phyloP scores from a whole-genome alignment of 73 alveolate species.

The Breviolum minutum region DNA sequence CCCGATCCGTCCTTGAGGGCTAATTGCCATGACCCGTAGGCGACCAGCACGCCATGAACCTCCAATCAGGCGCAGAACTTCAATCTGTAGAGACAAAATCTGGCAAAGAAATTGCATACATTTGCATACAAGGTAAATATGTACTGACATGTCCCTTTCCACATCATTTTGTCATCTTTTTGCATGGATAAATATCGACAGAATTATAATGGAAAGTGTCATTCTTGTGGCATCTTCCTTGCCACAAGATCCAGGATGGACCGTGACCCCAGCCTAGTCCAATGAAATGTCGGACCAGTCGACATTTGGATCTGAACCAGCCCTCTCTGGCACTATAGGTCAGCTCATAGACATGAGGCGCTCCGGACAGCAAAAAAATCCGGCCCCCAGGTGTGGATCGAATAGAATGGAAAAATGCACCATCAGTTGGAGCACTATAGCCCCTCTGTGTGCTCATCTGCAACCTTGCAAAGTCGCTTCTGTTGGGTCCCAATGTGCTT shows the following conservation, averaged over 20 bases:
- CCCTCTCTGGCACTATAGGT: background rate
- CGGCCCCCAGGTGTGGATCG: slow-evolving; percentile 53
- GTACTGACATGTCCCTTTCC: no score
- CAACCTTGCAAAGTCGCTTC: background rate
- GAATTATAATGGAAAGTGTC: no score
- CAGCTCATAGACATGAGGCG: slow-evolving; percentile 77
- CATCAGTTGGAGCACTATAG: slow-evolving; percentile 16
- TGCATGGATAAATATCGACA: no score
- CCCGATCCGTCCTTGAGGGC: slow-evolving; percentile 34
- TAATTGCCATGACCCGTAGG: slow-evolving; percentile 33
- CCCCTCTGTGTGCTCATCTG: slow-evolving; percentile 33
- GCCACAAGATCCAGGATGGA: background rate
- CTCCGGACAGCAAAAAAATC: slow-evolving; percentile 46
- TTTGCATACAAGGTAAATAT: no score
- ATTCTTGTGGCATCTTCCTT: no score
- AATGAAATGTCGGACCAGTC: slow-evolving; percentile 47
- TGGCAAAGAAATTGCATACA: background rate
- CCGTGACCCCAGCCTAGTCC: slow-evolving; percentile 23
- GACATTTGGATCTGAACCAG: slow-evolving; percentile 69
- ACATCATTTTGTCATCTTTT: no score
- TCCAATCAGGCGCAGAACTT: background rate
- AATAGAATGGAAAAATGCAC: slow-evolving; percentile 63
- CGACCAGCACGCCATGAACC: slow-evolving; percentile 62
- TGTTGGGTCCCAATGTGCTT: background rate
- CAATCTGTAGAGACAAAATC: background rate